phyloP scores from a whole-genome alignment of 345 rosid genomes.

The Moricandia arvensis region DNA sequence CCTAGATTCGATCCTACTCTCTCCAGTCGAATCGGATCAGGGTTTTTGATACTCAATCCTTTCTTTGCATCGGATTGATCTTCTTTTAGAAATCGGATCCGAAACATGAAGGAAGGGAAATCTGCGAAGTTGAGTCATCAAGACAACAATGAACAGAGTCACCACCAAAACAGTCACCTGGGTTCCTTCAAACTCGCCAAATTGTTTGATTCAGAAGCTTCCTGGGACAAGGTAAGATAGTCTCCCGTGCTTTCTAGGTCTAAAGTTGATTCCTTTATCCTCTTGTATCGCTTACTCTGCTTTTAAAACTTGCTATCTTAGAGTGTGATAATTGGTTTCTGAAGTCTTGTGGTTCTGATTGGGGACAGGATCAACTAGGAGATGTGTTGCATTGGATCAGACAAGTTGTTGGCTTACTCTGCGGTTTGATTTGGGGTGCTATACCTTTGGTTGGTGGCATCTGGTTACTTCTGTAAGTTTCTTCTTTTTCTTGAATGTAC shows the following conservation, averaged over 20 bases:
- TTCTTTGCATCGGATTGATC: no score
- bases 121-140: constrained; percentile 50
- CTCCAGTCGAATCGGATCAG: background rate
- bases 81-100: no score
- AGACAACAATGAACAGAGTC: constrained; percentile 31
- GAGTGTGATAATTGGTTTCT: background rate
- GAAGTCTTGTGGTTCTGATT: background rate
- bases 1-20: no score
- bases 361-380: constrained; percentile 90
- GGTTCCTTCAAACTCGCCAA: constrained; percentile 75
- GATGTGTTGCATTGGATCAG: constrained; percentile 99
- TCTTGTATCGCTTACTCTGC: constrained; percentile 5
- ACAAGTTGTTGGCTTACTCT: constrained; percentile 74
- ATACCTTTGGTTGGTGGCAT: constrained; percentile 90
- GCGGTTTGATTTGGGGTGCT: constrained; percentile 87
- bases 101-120: constrained; percentile 59
- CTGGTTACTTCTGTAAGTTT: constrained; percentile 85
- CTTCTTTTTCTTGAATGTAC: background rate
- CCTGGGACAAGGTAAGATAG: constrained; percentile 79
- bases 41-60: background rate
- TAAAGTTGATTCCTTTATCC: constrained; percentile 4
- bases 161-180: constrained; percentile 63
- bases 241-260: background rate
- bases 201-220: constrained; percentile 89
- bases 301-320: background rate